phyloP scores from a whole-genome alignment of 495 filamentous ascomycete species.

The Aspergillus diversus region DNA sequence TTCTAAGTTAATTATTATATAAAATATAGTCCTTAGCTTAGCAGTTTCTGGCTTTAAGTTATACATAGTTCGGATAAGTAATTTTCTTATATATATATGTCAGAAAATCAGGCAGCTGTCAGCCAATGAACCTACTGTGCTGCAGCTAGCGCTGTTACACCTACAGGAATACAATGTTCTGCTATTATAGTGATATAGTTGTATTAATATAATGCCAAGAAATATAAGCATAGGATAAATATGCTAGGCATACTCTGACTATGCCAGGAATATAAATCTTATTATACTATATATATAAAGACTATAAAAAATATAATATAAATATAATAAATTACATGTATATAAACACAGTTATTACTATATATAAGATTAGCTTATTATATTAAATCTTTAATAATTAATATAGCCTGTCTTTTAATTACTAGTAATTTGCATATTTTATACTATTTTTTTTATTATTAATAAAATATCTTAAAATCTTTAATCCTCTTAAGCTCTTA shows the following conservation, averaged over 20 bases:
- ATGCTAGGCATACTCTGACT: too few relatives aligned
- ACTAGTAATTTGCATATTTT: background rate
- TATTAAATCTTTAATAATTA: background rate
- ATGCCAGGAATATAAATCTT: too few relatives aligned
- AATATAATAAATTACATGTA: constrained; percentile 6
- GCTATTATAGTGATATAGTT: too few relatives aligned
- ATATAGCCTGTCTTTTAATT: background rate
- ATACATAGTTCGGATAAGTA: background rate
- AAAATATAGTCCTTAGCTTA: too few relatives aligned
- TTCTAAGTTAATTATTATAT: too few relatives aligned
- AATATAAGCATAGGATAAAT: too few relatives aligned
- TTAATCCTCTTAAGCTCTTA: background rate
- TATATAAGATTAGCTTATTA: background rate
- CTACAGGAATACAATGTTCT: too few relatives aligned
- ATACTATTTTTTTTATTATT: background rate
- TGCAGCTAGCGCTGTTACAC: too few relatives aligned
- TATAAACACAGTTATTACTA: background rate
- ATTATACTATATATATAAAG: constrained; percentile 1
- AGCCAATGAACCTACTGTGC: too few relatives aligned
- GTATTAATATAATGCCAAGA: too few relatives aligned
- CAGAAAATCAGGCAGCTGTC: too few relatives aligned
- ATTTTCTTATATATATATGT: background rate
- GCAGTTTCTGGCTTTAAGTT: background rate
- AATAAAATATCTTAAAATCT: background rate
- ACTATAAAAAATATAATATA: background rate